Conservation (phyloP, 2,329 filamentous ascomycete genomes). For the Ceratocystis variospora region DNA sequence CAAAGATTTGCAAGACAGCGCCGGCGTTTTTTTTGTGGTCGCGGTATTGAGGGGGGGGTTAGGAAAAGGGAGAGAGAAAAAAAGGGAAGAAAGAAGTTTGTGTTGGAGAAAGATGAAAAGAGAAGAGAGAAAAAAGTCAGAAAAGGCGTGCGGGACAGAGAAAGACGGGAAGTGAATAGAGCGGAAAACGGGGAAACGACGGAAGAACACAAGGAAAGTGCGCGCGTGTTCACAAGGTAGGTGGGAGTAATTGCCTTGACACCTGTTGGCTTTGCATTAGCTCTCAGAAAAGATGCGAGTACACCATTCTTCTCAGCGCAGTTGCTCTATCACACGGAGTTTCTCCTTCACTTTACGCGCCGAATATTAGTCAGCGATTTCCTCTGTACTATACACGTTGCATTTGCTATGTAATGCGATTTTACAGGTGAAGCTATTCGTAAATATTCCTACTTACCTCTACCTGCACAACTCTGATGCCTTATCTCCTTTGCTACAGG, state of each 20-base stretch:
- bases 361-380: background rate
- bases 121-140: conserved; percentile 4
- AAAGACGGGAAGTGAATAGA: conserved; percentile 2
- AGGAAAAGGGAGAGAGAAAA: background rate
- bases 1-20: background rate
- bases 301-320: background rate
- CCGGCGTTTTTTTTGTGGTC: background rate
- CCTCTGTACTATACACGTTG: background rate
- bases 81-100: background rate
- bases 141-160: background rate
- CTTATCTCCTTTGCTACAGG: background rate
- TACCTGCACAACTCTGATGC: background rate
- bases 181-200: conserved; percentile 8
- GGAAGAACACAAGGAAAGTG: conserved; percentile 4
- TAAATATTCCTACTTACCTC: background rate
- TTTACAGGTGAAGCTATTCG: background rate
- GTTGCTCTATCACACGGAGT: background rate
- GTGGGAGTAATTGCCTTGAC: background rate
- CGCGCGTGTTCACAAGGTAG: conserved; percentile 6
- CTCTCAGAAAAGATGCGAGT: background rate
- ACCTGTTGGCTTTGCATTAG: background rate
- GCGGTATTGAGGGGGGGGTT: background rate
- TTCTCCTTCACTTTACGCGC: background rate
- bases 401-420: background rate
- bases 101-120: conserved; percentile 5